Evolutionary conservation across 345 rosid genomes (phyloP).

Genomic region (Chamaenerion angustifolium): DNA sequence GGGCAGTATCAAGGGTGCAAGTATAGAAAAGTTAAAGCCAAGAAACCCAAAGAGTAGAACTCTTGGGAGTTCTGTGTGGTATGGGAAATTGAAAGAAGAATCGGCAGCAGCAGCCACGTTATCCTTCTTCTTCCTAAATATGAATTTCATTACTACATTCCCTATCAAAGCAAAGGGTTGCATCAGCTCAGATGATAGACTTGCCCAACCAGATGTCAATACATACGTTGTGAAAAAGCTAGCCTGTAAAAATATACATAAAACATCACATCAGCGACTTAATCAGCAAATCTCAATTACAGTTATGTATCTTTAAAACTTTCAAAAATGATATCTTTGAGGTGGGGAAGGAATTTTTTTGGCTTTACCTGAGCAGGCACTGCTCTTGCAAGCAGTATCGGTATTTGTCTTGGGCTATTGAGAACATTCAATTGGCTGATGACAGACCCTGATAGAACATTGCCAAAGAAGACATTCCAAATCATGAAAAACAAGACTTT

Average conservation of each 20-base stretch:
- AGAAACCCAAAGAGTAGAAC: conserved; percentile 66
- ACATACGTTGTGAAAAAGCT: conserved; percentile 84
- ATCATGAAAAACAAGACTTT: conserved; percentile 76
- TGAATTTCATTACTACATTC: conserved; percentile 30
- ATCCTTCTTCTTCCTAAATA: conserved; percentile 23
- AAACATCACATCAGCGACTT: neutral
- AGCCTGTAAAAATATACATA: conserved; percentile 43
- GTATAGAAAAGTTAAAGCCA: conserved; percentile 74
- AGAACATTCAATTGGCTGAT: conserved; percentile 38
- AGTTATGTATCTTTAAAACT: neutral
- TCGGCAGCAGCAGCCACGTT: neutral
- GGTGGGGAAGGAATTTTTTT: neutral
- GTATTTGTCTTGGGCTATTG: conserved; percentile 49
- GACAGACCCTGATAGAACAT: conserved; percentile 67
- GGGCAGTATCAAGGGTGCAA: conserved; percentile 79
- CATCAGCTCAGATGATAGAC: conserved; percentile 64
- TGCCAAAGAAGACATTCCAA: conserved; percentile 90
- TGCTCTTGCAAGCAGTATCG: conserved; percentile 52
- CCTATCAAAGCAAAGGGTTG: conserved; percentile 47
- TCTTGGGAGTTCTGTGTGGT: conserved; percentile 78
- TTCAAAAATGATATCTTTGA: too few relatives aligned
- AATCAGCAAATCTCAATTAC: neutral
- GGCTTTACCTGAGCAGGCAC: conserved; percentile 60
- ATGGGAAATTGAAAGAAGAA: conserved; percentile 44
- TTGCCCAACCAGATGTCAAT: conserved; percentile 82